Conservation (phyloP, 306 rosid genomes). For the Geum urbanum region DNA sequence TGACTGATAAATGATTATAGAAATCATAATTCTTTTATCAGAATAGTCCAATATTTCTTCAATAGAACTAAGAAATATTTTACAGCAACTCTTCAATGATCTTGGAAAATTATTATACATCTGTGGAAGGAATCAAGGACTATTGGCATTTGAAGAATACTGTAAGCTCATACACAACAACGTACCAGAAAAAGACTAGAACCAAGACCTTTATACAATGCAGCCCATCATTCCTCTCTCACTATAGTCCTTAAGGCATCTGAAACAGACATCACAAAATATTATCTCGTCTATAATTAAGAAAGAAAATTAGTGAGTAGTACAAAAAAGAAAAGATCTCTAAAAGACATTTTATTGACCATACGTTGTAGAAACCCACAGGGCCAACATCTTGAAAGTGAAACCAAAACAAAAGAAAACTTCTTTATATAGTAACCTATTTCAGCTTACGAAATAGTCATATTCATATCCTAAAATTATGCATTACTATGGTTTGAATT, state of each 20-base stretch:
- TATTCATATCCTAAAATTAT: slow-evolving; percentile 3
- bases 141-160: background rate
- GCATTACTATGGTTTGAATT: background rate
- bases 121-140: slow-evolving; percentile 5
- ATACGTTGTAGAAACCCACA: background rate
- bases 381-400: too few species aligned
- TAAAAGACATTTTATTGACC: slow-evolving; percentile 2
- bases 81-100: background rate
- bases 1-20: background rate
- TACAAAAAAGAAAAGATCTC: background rate
- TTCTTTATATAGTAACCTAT: background rate
- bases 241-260: slow-evolving; percentile 91
- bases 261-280: slow-evolving; percentile 32
- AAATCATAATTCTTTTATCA: background rate
- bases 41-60: background rate
- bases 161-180: slow-evolving; percentile 29
- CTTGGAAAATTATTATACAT: background rate
- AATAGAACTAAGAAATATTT: background rate
- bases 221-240: slow-evolving; percentile 81
- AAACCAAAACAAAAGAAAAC: slow-evolving; percentile 1
- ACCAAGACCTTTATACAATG: slow-evolving; percentile 79
- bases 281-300: slow-evolving; percentile 20
- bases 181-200: slow-evolving; percentile 85
- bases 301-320: slow-evolving; percentile 4
- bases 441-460: background rate